Conservation (phyloP, 805 yeast genomes). For the Yarrowia sp. region DNA sequence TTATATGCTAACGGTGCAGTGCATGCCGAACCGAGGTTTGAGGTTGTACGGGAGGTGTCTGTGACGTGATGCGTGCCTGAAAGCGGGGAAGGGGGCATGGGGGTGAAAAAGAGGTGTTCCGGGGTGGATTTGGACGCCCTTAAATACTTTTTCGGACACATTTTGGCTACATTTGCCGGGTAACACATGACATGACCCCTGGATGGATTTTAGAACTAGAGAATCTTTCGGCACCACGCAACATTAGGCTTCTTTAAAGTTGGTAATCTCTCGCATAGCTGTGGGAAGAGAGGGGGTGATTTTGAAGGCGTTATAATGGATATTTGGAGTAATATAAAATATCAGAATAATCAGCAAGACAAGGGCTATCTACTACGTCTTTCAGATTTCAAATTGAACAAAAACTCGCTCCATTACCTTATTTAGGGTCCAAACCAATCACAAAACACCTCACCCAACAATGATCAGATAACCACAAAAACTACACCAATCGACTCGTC, state of each 20-base stretch:
- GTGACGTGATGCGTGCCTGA: constrained; percentile 3
- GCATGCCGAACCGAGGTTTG: constrained; percentile 33
- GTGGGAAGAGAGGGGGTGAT: neutral
- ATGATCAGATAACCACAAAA: neutral
- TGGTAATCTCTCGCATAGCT: constrained; percentile 21
- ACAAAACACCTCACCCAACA: neutral
- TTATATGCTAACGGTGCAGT: constrained; percentile 4
- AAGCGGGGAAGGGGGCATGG: neutral
- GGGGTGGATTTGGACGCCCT: too few relatives aligned
- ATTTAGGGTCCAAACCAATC: neutral
- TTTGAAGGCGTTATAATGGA: neutral
- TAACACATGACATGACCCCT: neutral
- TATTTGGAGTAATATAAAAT: neutral
- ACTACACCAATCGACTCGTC: neutral
- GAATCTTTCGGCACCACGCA: constrained; percentile 16
- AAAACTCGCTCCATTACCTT: neutral
- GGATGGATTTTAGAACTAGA: neutral
- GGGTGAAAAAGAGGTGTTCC: neutral
- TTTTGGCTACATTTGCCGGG: too few relatives aligned
- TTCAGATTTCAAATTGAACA: neutral
- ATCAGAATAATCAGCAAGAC: neutral
- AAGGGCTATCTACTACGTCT: too few relatives aligned
- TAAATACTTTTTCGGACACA: too few relatives aligned
- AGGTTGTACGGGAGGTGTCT: neutral
- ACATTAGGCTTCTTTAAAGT: constrained; percentile 9